Evolutionary conservation across 163 green algal genomes (phyloP).

Genomic region (Scenedesmus sp.): DNA sequence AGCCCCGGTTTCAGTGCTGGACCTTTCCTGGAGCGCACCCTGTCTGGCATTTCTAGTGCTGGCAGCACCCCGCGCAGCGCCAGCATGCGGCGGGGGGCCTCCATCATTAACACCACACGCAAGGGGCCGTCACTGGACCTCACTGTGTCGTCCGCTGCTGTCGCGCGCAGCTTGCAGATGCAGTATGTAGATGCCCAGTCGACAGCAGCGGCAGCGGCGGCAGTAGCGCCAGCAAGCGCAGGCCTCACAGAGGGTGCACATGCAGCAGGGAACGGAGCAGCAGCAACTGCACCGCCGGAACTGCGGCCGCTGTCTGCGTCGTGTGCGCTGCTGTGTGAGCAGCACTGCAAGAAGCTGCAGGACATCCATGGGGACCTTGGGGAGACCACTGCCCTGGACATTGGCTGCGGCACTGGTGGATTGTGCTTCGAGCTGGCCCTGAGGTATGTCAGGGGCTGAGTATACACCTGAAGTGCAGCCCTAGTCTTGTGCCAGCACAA

Average conservation of each 20-base stretch:
- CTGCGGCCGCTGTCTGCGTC: neutral
- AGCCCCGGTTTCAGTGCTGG: neutral
- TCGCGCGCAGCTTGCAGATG: conserved; percentile 37
- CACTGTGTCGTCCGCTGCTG: conserved; percentile 24
- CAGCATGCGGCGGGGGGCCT: neutral
- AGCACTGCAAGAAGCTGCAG: conserved; percentile 46
- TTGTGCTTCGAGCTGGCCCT: conserved; percentile 56
- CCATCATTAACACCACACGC: conserved; percentile 41
- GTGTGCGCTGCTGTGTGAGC: conserved; percentile 48
- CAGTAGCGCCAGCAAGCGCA: neutral
- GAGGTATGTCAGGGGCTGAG: conserved; percentile 1
- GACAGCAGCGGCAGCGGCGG: neutral
- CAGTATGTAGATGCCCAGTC: conserved; percentile 2
- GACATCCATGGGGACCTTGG: conserved; percentile 18
- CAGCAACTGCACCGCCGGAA: neutral
- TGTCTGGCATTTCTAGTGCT: neutral
- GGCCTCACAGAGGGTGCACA: neutral
- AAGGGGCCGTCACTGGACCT: conserved; percentile 21
- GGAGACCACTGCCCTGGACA: conserved; percentile 58
- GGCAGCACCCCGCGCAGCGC: neutral
- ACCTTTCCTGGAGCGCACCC: neutral
- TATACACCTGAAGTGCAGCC: too few species aligned
- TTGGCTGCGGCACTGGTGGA: conserved; percentile 64
- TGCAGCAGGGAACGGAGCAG: neutral
- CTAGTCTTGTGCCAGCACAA: too few species aligned